Evolutionary conservation across 164 flowering plant species (phyloP).

Genomic region (Tinospora cordifolia): DNA sequence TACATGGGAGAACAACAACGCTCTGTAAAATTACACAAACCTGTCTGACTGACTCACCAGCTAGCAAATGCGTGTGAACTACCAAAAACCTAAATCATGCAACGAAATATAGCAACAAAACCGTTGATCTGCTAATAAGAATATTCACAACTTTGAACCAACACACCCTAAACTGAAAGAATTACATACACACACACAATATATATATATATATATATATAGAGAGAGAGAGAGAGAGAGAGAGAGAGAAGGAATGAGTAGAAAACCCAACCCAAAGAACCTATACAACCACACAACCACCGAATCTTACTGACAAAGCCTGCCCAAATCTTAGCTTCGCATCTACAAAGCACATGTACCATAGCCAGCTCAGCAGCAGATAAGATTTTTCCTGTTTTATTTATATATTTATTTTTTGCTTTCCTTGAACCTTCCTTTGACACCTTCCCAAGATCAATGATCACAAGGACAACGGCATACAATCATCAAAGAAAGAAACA

Average conservation of each 20-base stretch:
- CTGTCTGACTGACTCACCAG: not conserved
- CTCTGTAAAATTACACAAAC: not conserved
- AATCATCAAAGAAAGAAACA: conserved; percentile 20
- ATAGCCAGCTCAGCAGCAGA: conserved; percentile 47
- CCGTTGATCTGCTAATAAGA: conserved; percentile 38
- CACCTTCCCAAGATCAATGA: conserved; percentile 16
- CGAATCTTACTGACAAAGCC: conserved; percentile 19
- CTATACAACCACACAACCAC: conserved; percentile 34
- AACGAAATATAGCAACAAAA: not conserved
- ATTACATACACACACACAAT: conserved; percentile 39
- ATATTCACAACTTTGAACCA: conserved; percentile 36
- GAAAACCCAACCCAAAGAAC: conserved; percentile 19
- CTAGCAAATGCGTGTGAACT: no score
- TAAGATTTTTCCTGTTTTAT: conserved; percentile 24
- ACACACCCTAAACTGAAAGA: conserved; percentile 22
- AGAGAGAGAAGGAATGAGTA: conserved; percentile 16
- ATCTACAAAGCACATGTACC: conserved; percentile 31
- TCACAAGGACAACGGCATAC: conserved; percentile 18
- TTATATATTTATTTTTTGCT: not conserved
- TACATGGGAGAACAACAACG: no score
- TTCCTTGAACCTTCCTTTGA: not conserved
- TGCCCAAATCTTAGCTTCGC: conserved; percentile 48
- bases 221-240: no score
- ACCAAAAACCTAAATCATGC: not conserved
- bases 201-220: no score